Evolutionary conservation across 495 filamentous ascomycete species (phyloP).

Genomic region (Diplogelasinospora grovesii): DNA sequence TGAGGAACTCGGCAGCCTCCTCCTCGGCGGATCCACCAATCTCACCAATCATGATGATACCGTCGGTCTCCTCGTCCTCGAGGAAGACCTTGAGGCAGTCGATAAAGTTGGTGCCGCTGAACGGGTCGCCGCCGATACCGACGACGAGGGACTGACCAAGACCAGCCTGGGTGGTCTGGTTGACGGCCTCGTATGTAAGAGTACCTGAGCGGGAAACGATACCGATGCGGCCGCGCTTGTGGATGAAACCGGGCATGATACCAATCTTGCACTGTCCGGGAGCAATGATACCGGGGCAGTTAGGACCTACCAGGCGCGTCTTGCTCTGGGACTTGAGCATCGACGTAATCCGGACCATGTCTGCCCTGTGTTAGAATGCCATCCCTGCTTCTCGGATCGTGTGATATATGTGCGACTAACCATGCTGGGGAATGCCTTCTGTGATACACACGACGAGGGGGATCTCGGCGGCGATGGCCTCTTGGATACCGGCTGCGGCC

Average conservation of each 20-base stretch:
- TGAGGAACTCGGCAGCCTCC: constrained; percentile 91
- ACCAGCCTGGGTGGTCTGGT: constrained; percentile 95
- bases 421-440: constrained; percentile 95
- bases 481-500: constrained; percentile 91
- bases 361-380: constrained; percentile 34
- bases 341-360: constrained; percentile 99
- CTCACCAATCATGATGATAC: constrained; percentile 99
- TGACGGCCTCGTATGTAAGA: constrained; percentile 98
- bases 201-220: constrained; percentile 98
- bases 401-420: constrained; percentile 39
- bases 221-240: constrained; percentile 97
- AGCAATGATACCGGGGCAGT: constrained; percentile 98
- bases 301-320: constrained; percentile 92
- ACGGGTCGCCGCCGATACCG: constrained; percentile 97
- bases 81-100: constrained; percentile 97
- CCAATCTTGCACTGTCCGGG: constrained; percentile 99
- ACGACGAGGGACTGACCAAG: constrained; percentile 97
- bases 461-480: constrained; percentile 88
- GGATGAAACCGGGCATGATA: constrained; percentile 99
- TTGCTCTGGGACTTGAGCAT: constrained; percentile 97
- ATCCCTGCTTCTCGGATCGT: background rate
- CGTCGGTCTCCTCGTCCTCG: constrained; percentile 91
- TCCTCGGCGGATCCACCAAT: constrained; percentile 97
- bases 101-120: constrained; percentile 99
- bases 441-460: constrained; percentile 95